These are phyloP conservation scores for Pythium rishiriense DNA, from an alignment of 352 stramenopile genomes.

Conservation along the genomic window DNA sequence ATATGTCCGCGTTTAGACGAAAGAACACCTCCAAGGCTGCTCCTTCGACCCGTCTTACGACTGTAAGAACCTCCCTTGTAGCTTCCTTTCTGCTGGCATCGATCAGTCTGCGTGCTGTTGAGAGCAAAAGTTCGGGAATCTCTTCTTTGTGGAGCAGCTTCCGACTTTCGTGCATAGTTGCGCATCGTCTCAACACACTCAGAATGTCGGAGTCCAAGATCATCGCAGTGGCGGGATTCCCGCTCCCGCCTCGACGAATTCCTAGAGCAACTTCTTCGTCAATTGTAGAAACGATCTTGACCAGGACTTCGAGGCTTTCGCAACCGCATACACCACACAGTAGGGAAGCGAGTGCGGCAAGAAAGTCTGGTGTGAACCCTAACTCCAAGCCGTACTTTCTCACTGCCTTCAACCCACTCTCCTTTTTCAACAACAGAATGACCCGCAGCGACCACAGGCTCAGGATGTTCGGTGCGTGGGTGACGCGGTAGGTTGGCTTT, in stretches of 20 bases:
- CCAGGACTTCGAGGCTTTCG: slow-evolving; percentile 58
- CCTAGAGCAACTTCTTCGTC: slow-evolving; percentile 41
- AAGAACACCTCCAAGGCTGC: slow-evolving; percentile 72
- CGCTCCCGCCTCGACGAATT: slow-evolving; percentile 22
- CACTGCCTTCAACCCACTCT: slow-evolving; percentile 61
- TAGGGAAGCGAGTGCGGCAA: slow-evolving; percentile 59
- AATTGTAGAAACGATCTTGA: slow-evolving; percentile 55
- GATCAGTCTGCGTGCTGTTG: slow-evolving; percentile 45
- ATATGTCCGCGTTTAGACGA: slow-evolving; percentile 50
- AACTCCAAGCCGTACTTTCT: slow-evolving; percentile 43
- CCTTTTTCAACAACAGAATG: slow-evolving; percentile 77
- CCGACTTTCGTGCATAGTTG: slow-evolving; percentile 51
- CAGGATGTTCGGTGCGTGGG: slow-evolving; percentile 17
- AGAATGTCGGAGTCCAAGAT: slow-evolving; percentile 64
- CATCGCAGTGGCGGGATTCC: slow-evolving; percentile 25
- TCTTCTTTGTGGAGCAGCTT: slow-evolving; percentile 58
- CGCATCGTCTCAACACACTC: slow-evolving; percentile 42
- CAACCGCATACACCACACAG: slow-evolving; percentile 55
- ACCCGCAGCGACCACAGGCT: slow-evolving; percentile 73
- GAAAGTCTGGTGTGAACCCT: slow-evolving; percentile 65
- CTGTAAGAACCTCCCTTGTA: slow-evolving; percentile 28
- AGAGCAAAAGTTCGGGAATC: slow-evolving; percentile 43
- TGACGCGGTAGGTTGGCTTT: slow-evolving; percentile 11
- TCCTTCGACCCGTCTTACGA: slow-evolving; percentile 40
- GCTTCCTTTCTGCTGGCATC: slow-evolving; percentile 18